Percentiles rank a stretch among this genome's conserved stretches.
phyloP scores from a whole-genome alignment of 106 monocot species.

The Acanthochlamys bracteata region DNA sequence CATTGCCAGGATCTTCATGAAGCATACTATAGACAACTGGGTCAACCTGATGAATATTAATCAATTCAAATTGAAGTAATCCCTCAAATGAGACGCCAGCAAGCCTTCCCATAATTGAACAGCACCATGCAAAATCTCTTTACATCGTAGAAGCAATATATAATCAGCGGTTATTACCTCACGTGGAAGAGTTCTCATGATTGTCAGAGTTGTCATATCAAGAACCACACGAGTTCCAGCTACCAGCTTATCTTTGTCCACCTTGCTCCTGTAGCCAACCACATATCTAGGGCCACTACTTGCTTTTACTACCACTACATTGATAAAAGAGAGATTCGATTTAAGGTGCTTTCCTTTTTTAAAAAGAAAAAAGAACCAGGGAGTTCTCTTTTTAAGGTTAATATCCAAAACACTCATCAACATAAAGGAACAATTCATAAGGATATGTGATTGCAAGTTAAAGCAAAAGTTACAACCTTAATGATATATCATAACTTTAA shows the following conservation, averaged over 20 bases:
- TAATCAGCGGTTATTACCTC: slow-evolving; percentile 60
- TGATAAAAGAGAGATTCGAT: background rate
- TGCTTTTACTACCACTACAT: slow-evolving; percentile 90
- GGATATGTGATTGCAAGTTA: too few relatives aligned
- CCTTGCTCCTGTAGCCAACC: slow-evolving; percentile 96
- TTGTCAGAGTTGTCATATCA: slow-evolving; percentile 99
- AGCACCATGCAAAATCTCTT: too few relatives aligned
- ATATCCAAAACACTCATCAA: too few relatives aligned
- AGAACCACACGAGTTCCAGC: slow-evolving; percentile 95
- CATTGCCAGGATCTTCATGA: slow-evolving; percentile 87
- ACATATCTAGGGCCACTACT: slow-evolving; percentile 99
- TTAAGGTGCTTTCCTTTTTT: too few relatives aligned
- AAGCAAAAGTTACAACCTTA: too few relatives aligned
- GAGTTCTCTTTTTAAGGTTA: too few relatives aligned
- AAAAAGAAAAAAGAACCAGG: too few relatives aligned
- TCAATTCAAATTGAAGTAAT: too few relatives aligned
- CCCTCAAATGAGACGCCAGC: too few relatives aligned
- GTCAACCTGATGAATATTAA: slow-evolving; percentile 73
- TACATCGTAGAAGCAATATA: too few relatives aligned
- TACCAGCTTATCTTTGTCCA: slow-evolving; percentile 87
- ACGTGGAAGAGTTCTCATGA: slow-evolving; percentile 91
- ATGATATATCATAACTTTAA: too few relatives aligned
- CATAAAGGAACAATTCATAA: too few relatives aligned
- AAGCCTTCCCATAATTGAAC: background rate
- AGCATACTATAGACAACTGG: slow-evolving; percentile 96